Conservation (phyloP, 2,329 filamentous ascomycete genomes). For the Rasamsonia emersonii region DNA sequence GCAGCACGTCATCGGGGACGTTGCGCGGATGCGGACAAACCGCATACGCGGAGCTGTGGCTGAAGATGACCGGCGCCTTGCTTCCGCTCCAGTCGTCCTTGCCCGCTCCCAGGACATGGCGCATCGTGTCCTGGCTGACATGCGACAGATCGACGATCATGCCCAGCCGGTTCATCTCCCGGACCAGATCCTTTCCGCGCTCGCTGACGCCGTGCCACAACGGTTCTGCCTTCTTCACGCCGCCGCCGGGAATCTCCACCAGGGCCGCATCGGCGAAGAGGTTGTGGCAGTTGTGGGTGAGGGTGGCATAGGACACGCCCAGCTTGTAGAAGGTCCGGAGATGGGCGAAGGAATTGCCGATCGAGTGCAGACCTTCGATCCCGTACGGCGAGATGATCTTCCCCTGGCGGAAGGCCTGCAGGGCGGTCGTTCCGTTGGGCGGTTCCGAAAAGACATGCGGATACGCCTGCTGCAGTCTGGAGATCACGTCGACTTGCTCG, state of each 20-base stretch:
- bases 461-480: slow-evolving; percentile 25
- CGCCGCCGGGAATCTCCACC: slow-evolving; percentile 24
- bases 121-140: slow-evolving; percentile 70
- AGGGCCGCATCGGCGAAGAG: slow-evolving; percentile 78
- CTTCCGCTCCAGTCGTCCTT: slow-evolving; percentile 59
- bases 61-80: slow-evolving; percentile 76
- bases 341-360: slow-evolving; percentile 64
- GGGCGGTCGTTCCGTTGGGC: slow-evolving; percentile 52
- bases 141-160: slow-evolving; percentile 91
- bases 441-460: slow-evolving; percentile 45
- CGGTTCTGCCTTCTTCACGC: slow-evolving; percentile 29
- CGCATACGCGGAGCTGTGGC: slow-evolving; percentile 71
- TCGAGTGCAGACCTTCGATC: slow-evolving; percentile 85
- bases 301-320: slow-evolving; percentile 77
- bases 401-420: slow-evolving; percentile 50
- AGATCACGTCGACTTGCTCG: slow-evolving; percentile 29
- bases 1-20: slow-evolving; percentile 73
- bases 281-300: slow-evolving; percentile 94
- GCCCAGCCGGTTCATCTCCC: slow-evolving; percentile 89
- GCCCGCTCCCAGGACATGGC: slow-evolving; percentile 62
- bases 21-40: slow-evolving; percentile 86
- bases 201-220: slow-evolving; percentile 58
- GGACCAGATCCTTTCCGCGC: slow-evolving; percentile 59
- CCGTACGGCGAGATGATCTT: slow-evolving; percentile 70
- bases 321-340: slow-evolving; percentile 67